Conservation (phyloP, 768 basidiomycete genomes). For the Rhodotorula sphaerocarpa region DNA sequence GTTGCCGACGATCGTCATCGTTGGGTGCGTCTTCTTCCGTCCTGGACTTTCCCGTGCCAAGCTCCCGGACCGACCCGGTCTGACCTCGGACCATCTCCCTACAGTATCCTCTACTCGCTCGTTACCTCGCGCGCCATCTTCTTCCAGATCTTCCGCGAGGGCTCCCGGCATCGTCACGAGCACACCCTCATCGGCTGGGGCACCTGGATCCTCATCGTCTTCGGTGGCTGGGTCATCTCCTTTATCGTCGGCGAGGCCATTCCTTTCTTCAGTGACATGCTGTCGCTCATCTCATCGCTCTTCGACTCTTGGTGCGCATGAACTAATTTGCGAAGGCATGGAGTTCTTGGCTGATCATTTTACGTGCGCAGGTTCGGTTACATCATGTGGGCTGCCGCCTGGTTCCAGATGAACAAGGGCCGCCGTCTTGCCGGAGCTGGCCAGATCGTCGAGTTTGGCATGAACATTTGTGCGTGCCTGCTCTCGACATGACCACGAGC, state of each 20-base stretch:
- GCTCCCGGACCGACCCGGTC: background rate
- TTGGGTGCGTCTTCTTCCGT: background rate
- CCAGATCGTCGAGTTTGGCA: constrained; percentile 7
- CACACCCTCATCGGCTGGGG: constrained; percentile 38
- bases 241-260: constrained; percentile 33
- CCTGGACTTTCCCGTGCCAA: background rate
- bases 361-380: constrained; percentile 32
- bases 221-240: constrained; percentile 33
- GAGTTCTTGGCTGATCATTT: too few species aligned
- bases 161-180: constrained; percentile 25
- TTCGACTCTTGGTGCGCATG: constrained; percentile 26
- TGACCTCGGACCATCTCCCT: background rate
- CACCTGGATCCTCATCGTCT: constrained; percentile 35
- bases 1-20: constrained; percentile 35
- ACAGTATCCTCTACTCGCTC: constrained; percentile 34
- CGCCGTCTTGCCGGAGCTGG: background rate
- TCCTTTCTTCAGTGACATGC: constrained; percentile 35
- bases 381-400: constrained; percentile 36
- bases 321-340: too few species aligned
- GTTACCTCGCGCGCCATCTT: constrained; percentile 39
- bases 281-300: constrained; percentile 23
- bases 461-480: background rate
- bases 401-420: constrained; percentile 30
- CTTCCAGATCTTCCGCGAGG: constrained; percentile 37
- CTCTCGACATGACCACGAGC: too few species aligned